phyloP scores from a whole-genome alignment of 2,329 filamentous ascomycete species.

The Xylaria arbuscula region DNA sequence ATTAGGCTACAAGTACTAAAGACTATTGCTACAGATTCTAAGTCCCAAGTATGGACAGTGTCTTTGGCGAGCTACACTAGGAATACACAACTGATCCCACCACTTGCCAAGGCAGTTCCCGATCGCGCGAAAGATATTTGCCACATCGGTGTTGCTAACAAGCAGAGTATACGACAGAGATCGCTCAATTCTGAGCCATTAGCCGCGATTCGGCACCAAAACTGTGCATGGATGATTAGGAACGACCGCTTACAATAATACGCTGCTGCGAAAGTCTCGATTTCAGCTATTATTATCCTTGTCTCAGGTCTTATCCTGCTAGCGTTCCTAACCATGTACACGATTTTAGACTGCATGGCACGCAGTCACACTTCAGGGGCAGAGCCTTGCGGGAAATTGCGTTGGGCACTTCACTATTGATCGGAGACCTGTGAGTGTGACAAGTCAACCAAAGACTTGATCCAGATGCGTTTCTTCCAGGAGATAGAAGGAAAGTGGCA shows the following conservation, averaged over 20 bases:
- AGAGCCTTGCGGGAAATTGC: neutral
- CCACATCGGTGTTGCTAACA: neutral
- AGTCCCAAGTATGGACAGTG: neutral
- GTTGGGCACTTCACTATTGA: neutral
- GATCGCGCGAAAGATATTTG: neutral
- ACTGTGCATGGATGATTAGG: neutral
- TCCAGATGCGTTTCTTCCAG: neutral
- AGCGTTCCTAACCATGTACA: neutral
- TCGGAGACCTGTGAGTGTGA: neutral
- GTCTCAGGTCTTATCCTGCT: neutral
- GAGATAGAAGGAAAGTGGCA: neutral
- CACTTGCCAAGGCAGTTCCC: slow-evolving; percentile 4
- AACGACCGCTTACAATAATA: neutral
- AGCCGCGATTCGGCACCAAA: neutral
- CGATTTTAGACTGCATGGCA: neutral
- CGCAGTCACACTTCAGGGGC: neutral
- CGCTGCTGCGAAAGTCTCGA: neutral
- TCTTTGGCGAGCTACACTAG: neutral
- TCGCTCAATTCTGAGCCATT: neutral
- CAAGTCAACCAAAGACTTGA: slow-evolving; percentile 1
- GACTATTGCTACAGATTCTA: slow-evolving; percentile 30
- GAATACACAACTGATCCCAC: neutral
- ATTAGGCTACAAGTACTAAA: slow-evolving; percentile 10
- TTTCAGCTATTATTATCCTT: neutral
- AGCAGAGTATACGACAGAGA: neutral